Percentiles rank a stretch among this genome's conserved stretches.
Evolutionary conservation across 306 rosid species (phyloP).

Genomic region (Sicyos baderoa): DNA sequence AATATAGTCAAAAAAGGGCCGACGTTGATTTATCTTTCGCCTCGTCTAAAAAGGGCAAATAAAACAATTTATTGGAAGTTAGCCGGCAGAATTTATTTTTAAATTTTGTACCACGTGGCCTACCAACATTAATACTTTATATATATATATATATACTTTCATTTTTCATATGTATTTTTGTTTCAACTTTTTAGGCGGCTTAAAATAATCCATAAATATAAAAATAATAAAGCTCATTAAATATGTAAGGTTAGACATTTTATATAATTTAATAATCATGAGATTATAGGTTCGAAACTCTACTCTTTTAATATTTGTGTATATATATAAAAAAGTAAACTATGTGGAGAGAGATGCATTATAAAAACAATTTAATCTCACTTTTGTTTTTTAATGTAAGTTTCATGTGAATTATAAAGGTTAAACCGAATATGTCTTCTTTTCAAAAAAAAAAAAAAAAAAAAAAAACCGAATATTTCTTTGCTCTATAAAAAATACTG

Average conservation of each 20-base stretch:
- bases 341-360: not conserved
- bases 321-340: no score
- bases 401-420: constrained; percentile 1
- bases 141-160: not conserved
- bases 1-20: constrained; percentile 1
- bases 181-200: not conserved
- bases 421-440: not conserved
- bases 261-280: no score
- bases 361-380: not conserved
- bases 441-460: no score
- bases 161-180: not conserved
- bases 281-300: no score
- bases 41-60: not conserved
- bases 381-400: constrained; percentile 3
- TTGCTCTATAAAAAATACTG: no score
- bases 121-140: not conserved
- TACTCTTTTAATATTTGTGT: no score
- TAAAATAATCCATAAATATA: not conserved
- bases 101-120: not conserved
- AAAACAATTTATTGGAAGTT: not conserved
- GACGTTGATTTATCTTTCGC: not conserved
- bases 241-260: no score
- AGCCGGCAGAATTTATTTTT: constrained; percentile 6
- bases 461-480: no score
- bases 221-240: not conserved